Conservation (phyloP, 2,329 filamentous ascomycete species). For the Fusarium duplospermum region DNA sequence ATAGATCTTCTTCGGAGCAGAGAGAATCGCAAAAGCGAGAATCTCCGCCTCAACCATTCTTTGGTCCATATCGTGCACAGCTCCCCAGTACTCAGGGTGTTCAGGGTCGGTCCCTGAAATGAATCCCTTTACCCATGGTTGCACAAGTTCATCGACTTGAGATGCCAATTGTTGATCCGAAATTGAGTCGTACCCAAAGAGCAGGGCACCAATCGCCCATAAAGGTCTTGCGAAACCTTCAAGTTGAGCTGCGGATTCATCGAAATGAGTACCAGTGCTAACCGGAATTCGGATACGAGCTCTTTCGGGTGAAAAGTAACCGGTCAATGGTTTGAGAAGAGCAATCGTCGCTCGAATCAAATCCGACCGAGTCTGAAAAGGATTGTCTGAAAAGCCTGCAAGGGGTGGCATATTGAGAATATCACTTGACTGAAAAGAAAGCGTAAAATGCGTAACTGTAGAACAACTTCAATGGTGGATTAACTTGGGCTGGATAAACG, state of each 20-base stretch:
- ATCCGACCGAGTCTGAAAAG: conserved; percentile 50
- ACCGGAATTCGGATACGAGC: conserved; percentile 53
- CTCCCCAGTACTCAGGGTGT: conserved; percentile 59
- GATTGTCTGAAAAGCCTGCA: conserved; percentile 56
- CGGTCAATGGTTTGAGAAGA: conserved; percentile 48
- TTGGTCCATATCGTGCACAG: conserved; percentile 59
- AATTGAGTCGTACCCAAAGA: conserved; percentile 51
- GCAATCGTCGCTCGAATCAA: conserved; percentile 50
- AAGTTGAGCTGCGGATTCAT: conserved; percentile 57
- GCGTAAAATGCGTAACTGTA: background rate
- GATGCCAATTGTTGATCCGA: conserved; percentile 41
- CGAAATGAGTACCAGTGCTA: conserved; percentile 55
- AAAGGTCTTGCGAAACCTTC: conserved; percentile 58
- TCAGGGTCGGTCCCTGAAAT: conserved; percentile 49
- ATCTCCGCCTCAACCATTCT: conserved; percentile 67
- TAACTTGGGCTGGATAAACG: background rate
- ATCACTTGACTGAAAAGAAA: background rate
- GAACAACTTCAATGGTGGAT: background rate
- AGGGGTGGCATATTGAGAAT: conserved; percentile 50
- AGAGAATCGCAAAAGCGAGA: conserved; percentile 60
- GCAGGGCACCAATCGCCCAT: conserved; percentile 49
- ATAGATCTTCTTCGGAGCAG: conserved; percentile 53
- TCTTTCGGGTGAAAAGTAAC: conserved; percentile 49
- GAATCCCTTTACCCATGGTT: conserved; percentile 49
- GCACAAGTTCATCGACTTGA: conserved; percentile 15